Conservation (phyloP, 768 basidiomycete species). For the Lyophyllum shimeji region DNA sequence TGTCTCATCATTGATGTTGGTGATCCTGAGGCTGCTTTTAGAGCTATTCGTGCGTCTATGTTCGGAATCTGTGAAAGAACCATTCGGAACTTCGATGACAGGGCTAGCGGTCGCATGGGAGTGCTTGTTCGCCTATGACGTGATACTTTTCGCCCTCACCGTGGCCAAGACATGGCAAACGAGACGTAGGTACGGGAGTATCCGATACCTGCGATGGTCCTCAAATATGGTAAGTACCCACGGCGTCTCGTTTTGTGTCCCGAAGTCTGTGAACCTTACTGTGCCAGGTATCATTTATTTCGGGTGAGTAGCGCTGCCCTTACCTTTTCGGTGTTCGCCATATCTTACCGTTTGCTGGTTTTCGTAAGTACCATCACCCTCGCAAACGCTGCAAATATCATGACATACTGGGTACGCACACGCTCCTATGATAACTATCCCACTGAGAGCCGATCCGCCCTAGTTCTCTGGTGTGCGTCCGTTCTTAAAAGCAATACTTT, state of each 20-base stretch:
- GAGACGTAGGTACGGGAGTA: not conserved
- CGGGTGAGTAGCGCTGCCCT: not conserved
- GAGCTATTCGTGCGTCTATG: not conserved
- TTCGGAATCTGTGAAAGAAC: too few relatives aligned
- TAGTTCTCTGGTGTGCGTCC: not conserved
- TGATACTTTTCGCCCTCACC: slow-evolving; percentile 7
- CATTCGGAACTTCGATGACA: not conserved
- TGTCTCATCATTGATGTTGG: too few relatives aligned
- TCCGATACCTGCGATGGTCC: slow-evolving; percentile 1
- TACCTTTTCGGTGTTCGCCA: not conserved
- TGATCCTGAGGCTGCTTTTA: not conserved
- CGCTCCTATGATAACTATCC: not conserved
- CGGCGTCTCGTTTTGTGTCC: not conserved
- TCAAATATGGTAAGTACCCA: slow-evolving; percentile 5
- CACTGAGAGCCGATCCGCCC: not conserved
- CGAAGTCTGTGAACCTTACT: not conserved
- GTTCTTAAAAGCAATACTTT: not conserved
- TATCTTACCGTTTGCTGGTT: not conserved
- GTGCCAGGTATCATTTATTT: not conserved
- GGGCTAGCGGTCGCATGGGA: slow-evolving; percentile 10
- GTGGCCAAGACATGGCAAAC: slow-evolving; percentile 7
- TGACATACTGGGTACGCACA: not conserved
- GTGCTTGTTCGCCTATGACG: slow-evolving; percentile 7
- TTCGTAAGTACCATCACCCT: not conserved
- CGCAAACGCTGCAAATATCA: not conserved